phyloP scores from a whole-genome alignment of 768 basidiomycete genomes.

The Pisolithus marmoratus region DNA sequence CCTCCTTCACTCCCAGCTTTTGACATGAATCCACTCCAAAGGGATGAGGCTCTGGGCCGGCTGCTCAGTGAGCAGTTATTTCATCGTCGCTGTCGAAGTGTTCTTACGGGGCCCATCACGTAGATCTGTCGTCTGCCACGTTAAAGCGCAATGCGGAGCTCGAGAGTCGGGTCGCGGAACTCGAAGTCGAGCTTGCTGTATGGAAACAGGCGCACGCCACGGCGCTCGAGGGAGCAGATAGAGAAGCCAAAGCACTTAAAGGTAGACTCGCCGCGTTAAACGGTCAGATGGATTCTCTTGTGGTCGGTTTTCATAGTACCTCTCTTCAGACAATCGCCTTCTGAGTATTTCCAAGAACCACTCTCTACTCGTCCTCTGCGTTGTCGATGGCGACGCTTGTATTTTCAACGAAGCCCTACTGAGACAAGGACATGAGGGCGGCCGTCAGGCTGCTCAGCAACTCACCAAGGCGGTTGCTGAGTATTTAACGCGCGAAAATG shows the following conservation, averaged over 20 bases:
- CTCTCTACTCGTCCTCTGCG: constrained; percentile 65
- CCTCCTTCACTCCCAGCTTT: constrained; percentile 8
- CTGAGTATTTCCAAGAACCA: constrained; percentile 39
- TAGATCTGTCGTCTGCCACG: constrained; percentile 61
- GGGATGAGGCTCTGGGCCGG: constrained; percentile 63
- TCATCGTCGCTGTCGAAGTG: constrained; percentile 1
- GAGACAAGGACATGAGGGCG: constrained; percentile 59
- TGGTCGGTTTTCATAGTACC: constrained; percentile 20
- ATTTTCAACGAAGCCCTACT: constrained; percentile 59
- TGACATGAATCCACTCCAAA: constrained; percentile 24
- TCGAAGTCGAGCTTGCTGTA: constrained; percentile 62
- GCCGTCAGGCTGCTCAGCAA: constrained; percentile 52
- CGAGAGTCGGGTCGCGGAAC: constrained; percentile 57
- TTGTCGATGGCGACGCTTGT: constrained; percentile 68
- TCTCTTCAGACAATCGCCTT: background rate
- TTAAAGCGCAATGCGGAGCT: constrained; percentile 59
- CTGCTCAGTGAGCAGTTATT: constrained; percentile 45
- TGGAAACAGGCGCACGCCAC: constrained; percentile 69
- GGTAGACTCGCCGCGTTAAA: constrained; percentile 61
- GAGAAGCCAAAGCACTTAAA: constrained; percentile 62
- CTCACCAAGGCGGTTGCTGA: constrained; percentile 66
- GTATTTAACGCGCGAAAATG: constrained; percentile 56
- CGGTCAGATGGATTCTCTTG: constrained; percentile 55
- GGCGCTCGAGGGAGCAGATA: constrained; percentile 56
- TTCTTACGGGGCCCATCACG: constrained; percentile 9